Evolutionary conservation across 805 yeast species (phyloP), one percentile per base, ranked within the genome.

Genomic region (Helenozyma rhizophorensis): DNA sequence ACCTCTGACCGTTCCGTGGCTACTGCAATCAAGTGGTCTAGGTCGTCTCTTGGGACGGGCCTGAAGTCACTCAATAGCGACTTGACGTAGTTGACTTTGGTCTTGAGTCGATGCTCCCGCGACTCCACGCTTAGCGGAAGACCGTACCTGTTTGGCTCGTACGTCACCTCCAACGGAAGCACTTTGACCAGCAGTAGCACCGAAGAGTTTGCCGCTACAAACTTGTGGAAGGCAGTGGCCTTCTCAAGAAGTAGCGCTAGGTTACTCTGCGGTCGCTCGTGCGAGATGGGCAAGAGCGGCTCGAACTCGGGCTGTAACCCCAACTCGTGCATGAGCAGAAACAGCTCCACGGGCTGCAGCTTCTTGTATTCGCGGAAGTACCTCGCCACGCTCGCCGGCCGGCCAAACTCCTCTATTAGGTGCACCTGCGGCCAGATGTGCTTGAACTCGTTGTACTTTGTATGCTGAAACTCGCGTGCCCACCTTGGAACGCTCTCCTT

Each of bases 401-500:
- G 28, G 19, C 50, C 51, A 28, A 51, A 45, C 27, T 58, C 65
- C 11, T 52, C 36, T 4, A 61, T 44, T 15, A 60, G 33, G 36
- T 66, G 69, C 4, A 51, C 55, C 29, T 49, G 58, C 5, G 71
- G 71, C 65, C 65, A 65, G 3, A 36, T 24, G 1, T 33, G 11
- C 25, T 53, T 50, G 24, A 63, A 39, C 6, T 48, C 33, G 15
- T 42, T 27, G 31, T 56, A 54, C 15, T 47, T 46, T 21, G 43
- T 33, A 9, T 42, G 36, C 4, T 33, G 27, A 38, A 63, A 56
- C 7, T 43, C 42, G 2, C 27, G 17, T 11, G 50, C 28, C 58
- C 62, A 55, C 7, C 12, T 19, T n/a, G 53, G 49, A 9, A 28
- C 22, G 0, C 36, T 41, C 14, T 33, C 24, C 31, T 54, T 58